Evolutionary conservation across 2,329 filamentous ascomycete species (phyloP), one percentile per base, ranked within the genome.

Genomic region (Pseudogymnoascus sp.): DNA sequence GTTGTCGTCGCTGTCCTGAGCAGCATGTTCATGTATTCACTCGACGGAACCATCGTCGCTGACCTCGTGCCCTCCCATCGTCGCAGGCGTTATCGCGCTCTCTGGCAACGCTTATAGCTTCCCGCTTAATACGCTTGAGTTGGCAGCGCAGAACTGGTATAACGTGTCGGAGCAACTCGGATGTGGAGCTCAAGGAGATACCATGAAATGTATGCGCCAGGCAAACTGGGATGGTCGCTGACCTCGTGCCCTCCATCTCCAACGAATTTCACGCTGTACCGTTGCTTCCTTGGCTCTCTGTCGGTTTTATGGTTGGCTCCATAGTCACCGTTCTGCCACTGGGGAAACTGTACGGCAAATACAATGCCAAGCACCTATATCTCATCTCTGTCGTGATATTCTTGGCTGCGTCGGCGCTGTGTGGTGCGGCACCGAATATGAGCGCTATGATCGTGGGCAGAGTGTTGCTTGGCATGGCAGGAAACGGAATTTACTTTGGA

Each of bases 281-380:
- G 12, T 64, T 68, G 13, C 65, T 71, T 2, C 41, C 62, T 10
- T 71, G 68, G 69, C 27, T 71, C 25, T 66, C 68, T 0, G 64
- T 61, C 60, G 61, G 61, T 61, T 65, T 64, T 59, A 62, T 66
- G 10, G 61, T 71, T 64, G 15, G 78, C 78, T 17, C 84, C 73
- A 68, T 82, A 79, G 25, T 78, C 75, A 60, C 83, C 78, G 15
- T 79, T 77, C 86, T 61, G 29, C 86, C 87, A 6, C 27, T 51
- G 48, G 42, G 12, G 39, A 84, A 84, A 73, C 77, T 83, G 4
- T 59, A 36, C 36, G 36, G 33, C 13, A 62, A 41, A 5, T 66
- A 62, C 15, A 59, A 66, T 13, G 60, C 42, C 1, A 66, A 66
- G 31, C 62, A 36, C 33, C 13, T 64, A 1, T 65, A 61, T 12